Conservation (phyloP, 2,329 filamentous ascomycete species). For the Paracorniculantispora psalliotae region DNA sequence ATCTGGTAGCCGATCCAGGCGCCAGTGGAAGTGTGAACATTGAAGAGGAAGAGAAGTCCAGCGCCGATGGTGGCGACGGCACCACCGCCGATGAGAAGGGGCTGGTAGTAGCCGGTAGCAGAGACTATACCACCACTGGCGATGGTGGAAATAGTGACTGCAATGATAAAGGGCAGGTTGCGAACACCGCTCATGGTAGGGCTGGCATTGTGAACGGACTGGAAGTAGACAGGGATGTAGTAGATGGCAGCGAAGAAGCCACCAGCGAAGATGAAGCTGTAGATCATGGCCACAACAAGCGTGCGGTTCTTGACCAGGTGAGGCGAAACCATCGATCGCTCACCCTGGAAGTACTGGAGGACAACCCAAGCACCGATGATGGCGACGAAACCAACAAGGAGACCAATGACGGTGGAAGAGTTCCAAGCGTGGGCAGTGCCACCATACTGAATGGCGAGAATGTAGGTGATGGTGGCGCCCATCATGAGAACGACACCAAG, state of each 20-base stretch:
- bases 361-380: slow-evolving; percentile 27
- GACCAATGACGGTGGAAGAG: slow-evolving; percentile 30
- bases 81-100: slow-evolving; percentile 41
- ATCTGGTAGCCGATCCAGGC: slow-evolving; percentile 52
- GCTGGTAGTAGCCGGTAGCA: slow-evolving; percentile 36
- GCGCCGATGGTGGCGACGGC: slow-evolving; percentile 38
- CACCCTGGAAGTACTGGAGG: slow-evolving; percentile 34
- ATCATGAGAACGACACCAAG: slow-evolving; percentile 37
- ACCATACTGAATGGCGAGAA: slow-evolving; percentile 40
- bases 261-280: slow-evolving; percentile 34
- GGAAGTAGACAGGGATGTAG: slow-evolving; percentile 37
- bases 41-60: slow-evolving; percentile 39
- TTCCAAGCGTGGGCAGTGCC: slow-evolving; percentile 36
- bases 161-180: slow-evolving; percentile 36
- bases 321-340: slow-evolving; percentile 34
- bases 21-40: slow-evolving; percentile 32
- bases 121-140: slow-evolving; percentile 35
- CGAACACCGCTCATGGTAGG: slow-evolving; percentile 33
- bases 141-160: slow-evolving; percentile 38
- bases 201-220: slow-evolving; percentile 29
- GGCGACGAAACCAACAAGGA: slow-evolving; percentile 28
- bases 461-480: slow-evolving; percentile 32
- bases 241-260: slow-evolving; percentile 34
- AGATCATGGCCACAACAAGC: slow-evolving; percentile 28
- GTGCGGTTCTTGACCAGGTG: slow-evolving; percentile 30